A percentile compares a stretch with the other conserved stretches of the same genome.
phyloP scores from a whole-genome alignment of 2,329 filamentous ascomycete genomes.

The Colletotrichum sublineola region DNA sequence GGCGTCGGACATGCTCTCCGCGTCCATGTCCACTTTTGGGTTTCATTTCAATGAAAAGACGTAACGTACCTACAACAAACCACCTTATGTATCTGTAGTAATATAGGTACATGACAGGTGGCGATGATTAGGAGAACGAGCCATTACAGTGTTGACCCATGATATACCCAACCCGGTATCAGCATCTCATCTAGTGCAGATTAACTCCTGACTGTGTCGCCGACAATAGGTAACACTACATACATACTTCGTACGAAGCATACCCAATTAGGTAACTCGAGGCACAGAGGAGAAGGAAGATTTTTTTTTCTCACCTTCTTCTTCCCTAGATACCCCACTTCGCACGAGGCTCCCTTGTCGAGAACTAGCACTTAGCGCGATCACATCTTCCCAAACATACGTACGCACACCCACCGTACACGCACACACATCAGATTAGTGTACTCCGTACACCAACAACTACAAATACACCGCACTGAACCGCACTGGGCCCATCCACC shows the following conservation, averaged over 20 bases:
- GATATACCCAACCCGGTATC: not conserved
- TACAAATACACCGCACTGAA: not conserved
- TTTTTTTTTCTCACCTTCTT: not conserved
- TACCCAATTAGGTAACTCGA: not conserved
- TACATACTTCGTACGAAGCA: too few species aligned
- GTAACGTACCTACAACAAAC: not conserved
- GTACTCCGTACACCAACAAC: too few species aligned
- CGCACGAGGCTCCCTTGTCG: conserved; percentile 41
- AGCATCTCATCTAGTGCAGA: not conserved
- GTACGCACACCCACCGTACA: not conserved
- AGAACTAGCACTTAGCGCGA: conserved; percentile 20
- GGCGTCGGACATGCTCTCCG: not conserved
- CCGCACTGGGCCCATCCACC: not conserved
- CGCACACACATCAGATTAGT: not conserved
- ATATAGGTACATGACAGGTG: not conserved
- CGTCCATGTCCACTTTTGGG: not conserved
- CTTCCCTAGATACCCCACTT: conserved; percentile 14
- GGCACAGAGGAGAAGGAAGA: not conserved
- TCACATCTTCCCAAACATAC: conserved; percentile 2
- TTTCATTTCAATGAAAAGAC: not conserved
- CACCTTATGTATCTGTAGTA: not conserved
- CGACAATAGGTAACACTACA: too few species aligned
- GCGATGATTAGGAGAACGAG: too few species aligned
- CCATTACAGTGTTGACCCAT: not conserved
- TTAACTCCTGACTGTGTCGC: not conserved